phyloP scores from a whole-genome alignment of 1,284 basidiomycete genomes.

The Puccinia polysora region DNA sequence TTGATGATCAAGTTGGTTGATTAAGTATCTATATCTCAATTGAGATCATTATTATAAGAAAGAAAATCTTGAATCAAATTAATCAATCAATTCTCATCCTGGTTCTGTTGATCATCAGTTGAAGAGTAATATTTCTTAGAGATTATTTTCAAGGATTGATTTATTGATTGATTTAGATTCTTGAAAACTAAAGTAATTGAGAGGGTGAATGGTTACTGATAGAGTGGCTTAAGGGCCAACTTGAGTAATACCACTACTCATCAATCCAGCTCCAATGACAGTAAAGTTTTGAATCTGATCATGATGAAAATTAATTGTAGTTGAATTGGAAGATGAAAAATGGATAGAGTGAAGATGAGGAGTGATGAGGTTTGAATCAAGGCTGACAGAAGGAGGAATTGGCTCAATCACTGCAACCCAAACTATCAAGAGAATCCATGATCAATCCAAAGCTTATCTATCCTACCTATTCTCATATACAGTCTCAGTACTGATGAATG shows the following conservation, averaged over 20 bases:
- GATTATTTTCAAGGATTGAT: constrained; percentile 58
- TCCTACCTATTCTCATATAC: too few species aligned
- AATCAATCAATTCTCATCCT: constrained; percentile 55
- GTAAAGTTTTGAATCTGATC: constrained; percentile 55
- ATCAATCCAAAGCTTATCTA: too few species aligned
- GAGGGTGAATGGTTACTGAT: constrained; percentile 47
- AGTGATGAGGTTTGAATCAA: too few species aligned
- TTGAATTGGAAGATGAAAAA: too few species aligned
- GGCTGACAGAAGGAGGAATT: too few species aligned
- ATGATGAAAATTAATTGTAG: too few species aligned
- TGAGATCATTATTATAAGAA: constrained; percentile 44
- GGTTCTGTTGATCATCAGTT: constrained; percentile 55
- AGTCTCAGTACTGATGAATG: too few species aligned
- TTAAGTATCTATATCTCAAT: constrained; percentile 57
- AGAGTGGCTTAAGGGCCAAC: constrained; percentile 54
- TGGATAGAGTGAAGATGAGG: too few species aligned
- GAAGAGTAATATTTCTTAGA: constrained; percentile 58
- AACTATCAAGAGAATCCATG: too few species aligned
- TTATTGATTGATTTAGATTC: constrained; percentile 54
- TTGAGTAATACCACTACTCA: constrained; percentile 59
- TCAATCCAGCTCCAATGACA: constrained; percentile 57
- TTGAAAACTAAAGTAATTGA: not conserved
- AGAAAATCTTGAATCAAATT: constrained; percentile 54
- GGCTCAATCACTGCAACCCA: too few species aligned
- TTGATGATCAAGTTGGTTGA: constrained; percentile 60